Evolutionary conservation across 176 grass and related monocot genomes (phyloP), one percentile per base, ranked within the genome.

Genomic region (Phoenix dactylifera): DNA sequence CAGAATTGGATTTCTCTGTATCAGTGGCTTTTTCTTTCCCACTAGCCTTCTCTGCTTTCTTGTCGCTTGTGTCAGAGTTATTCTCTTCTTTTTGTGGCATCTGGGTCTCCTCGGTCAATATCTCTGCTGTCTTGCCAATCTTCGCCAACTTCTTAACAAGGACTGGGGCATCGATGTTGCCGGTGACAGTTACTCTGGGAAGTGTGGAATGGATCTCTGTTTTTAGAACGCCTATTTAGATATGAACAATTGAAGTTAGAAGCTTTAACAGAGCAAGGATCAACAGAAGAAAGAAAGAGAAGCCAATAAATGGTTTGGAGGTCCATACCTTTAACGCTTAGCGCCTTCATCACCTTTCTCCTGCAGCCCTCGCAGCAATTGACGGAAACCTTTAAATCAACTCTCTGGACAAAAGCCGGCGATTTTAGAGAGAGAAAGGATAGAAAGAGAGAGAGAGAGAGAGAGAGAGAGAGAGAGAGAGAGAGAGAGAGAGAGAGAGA

Each of bases 291-390:
- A 28, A 55, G 3, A 39, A 32, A 16, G 56, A 15, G n/a, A 18
- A 18, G 32, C 26, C 24, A 4, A 39, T 39, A 39, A 10, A 39
- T 10, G 9, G 32, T 39, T 39, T 9, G 32, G 32, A 39, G 35
- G 51, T 1, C 1, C 9, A 30, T 50, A 85, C 89, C 92, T 82
- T 91, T 88, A 15, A 91, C 60, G 65, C 82, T 84, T 22, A 88
- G 68, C 1, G 92, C 92, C 66, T 97, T 97, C 77, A 80, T 69
- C 71, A 97, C 86, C 78, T 91, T 97, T 62, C 81, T 88, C 80
- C 78, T 77, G 84, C 92, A 97, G 18, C 92, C 92, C 3, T 91
- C 87, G 50, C 92, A 97, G 68, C 92, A 97, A 72, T 81, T 91
- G 74, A 87, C 92, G 76, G 82, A 79, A 28, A 91, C 87, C 72